Base-by-base conservation (phyloP, 257 asterid species). In the Fraxinus excelsior region DNA sequence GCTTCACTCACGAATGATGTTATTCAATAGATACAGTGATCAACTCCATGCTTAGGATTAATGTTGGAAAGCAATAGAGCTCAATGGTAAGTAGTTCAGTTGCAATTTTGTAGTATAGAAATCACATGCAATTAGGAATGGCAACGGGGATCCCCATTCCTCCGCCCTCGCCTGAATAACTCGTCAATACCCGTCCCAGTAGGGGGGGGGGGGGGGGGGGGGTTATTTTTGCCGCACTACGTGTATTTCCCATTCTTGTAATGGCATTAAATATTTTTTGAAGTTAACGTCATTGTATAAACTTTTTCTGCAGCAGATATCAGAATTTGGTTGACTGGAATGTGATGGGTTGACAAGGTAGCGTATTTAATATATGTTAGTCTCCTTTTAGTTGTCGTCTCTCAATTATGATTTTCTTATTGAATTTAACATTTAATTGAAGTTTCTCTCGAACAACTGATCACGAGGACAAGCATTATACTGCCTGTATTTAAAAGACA, bases 21-120 rank as follows among this genome's bases (percentile, higher is more conserved):
- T 75, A 38, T 72, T 82, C 76, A 25, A 46, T 72, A 76, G 82
- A 72, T 84, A 73, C 71, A 76, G 60, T 58, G 79, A 71, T 76
- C 69, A 42, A 73, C 64, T 69, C 65, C 49, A 68, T 67, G 71
- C 62, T 82, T 69, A 26, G 58, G 53, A 65, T 62, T 37, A 73
- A 46, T 74, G 58, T 70, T 26, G 68, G 68, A 25, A 62, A 11
- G 29, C 16, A 25, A 62, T 62, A 26, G 34, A 62, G 34, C 68
- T 23, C 19, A 26, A 26, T 25, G 32, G 68, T 26, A 62, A 23
- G 19, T 25, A 9, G 68, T 60, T 60, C 67, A 7, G 64, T 4
- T 7, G 3, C 2, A 58, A 7, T 21, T 58, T n/a, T 21, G 26
- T 56, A 21, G 35, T 25, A 62, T 9, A 11, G 19, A 62, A 62